Base-by-base conservation (phyloP, 2,329 filamentous ascomycete genomes). In the Aphanoascus verrucosus region DNA sequence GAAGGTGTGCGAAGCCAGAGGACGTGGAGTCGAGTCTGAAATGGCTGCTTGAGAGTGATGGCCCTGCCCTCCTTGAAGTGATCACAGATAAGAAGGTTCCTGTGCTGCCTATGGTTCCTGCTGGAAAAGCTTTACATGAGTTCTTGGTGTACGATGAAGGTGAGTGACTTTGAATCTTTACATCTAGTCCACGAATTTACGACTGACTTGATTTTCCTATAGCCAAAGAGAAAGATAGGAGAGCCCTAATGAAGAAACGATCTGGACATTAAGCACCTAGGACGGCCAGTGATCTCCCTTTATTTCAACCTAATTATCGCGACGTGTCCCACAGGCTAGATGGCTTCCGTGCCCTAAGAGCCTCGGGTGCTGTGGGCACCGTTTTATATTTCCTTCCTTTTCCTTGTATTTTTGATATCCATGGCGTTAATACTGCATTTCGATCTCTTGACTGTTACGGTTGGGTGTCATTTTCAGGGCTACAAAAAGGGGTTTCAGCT, bases 51-150 rank as follows among this genome's bases (percentile, higher is more conserved):
- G 80, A 89, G 63, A 82, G 81, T 5, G 86, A 96, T 31, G 93
- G 91, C n/a, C 93, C 93, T 17, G 90, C 90, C 40, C 78, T 97
- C 59, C 77, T 98, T 56, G 91, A 97, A 74, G 85, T 98, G 52
- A 78, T 95, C 50, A 93, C 88, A 3, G 93, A 97, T 70, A 79
- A 81, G 67, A 84, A 75, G 66, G 73, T 74, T 23, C 91, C 91
- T 45, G 91, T 98, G n/a, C 74, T 97, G 64, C 93, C 93, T 37
- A 97, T 97, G 93, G 93, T 98, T 45, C 91, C 91, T 2, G 84
- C 82, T 38, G 93, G 93, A 37, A 84, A 80, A 57, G 91, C 79
- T 56, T 77, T 98, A 63, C 88, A 97, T 67, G 93, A 97, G 71
- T 96, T 97, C 73, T 77, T 97, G 66, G 80, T 90, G 15, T 95